Percentiles rank a stretch among this genome's conserved stretches.
Evolutionary conservation across 2,329 filamentous ascomycete species (phyloP).

Genomic region (Intubia oerlemansii): DNA sequence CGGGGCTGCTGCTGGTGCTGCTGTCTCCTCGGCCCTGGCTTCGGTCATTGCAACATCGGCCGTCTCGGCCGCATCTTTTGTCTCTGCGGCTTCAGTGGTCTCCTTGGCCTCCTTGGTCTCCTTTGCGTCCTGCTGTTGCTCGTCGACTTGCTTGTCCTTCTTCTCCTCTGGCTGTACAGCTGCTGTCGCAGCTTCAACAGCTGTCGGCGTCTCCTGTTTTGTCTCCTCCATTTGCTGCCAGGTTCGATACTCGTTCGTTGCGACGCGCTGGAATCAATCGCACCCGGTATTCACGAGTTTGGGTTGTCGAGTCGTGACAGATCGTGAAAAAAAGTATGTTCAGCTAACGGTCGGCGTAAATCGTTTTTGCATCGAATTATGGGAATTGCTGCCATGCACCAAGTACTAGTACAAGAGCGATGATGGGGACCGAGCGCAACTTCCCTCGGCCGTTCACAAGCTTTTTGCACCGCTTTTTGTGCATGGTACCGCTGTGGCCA

Average conservation of each 20-base stretch:
- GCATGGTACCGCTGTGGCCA: too few relatives aligned
- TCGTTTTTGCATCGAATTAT: not conserved
- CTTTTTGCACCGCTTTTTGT: too few relatives aligned
- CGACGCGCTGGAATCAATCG: not conserved
- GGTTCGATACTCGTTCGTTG: not conserved
- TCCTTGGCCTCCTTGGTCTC: not conserved
- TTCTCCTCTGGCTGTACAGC: not conserved
- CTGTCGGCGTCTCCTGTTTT: not conserved
- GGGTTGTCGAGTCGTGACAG: not conserved
- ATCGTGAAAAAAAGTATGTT: too few relatives aligned
- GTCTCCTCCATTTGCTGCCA: not conserved
- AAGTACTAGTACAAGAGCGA: too few relatives aligned
- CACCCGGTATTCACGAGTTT: not conserved
- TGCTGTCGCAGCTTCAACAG: not conserved
- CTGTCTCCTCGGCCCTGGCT: not conserved
- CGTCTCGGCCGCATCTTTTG: not conserved
- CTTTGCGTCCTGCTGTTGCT: not conserved
- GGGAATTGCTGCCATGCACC: too few relatives aligned
- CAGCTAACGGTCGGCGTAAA: too few relatives aligned
- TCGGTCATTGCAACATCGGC: too few relatives aligned
- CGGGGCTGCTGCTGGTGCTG: not conserved
- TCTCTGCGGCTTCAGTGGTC: not conserved
- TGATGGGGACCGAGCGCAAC: too few relatives aligned
- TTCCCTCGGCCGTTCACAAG: constrained; percentile 6
- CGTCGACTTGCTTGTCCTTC: not conserved